Evolutionary conservation across 1,139 yeast genomes (phyloP).

Genomic region (Pneumocystis carinii): DNA sequence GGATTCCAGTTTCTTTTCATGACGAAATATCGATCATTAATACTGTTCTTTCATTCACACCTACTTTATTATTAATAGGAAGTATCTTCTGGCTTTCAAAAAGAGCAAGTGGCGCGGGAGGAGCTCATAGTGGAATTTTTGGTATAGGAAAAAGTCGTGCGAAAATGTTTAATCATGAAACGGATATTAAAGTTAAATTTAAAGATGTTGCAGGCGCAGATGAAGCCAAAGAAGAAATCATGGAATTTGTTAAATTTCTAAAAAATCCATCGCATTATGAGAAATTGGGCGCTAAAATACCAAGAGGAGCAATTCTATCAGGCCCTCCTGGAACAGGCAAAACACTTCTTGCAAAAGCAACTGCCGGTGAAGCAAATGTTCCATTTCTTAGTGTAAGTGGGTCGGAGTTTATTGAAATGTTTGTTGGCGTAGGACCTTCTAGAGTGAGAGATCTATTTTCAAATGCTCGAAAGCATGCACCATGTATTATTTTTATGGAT

Average conservation of each 20-base stretch:
- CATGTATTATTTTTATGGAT: constrained; percentile 85
- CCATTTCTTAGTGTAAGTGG: constrained; percentile 92
- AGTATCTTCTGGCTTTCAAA: constrained; percentile 63
- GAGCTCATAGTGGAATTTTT: constrained; percentile 41
- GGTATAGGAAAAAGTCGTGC: constrained; percentile 32
- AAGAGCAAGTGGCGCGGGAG: constrained; percentile 39
- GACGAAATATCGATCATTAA: constrained; percentile 52
- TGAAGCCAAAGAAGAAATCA: constrained; percentile 94
- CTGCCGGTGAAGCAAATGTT: constrained; percentile 97
- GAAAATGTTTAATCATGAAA: constrained; percentile 78
- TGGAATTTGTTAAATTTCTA: constrained; percentile 90
- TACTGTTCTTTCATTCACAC: constrained; percentile 58
- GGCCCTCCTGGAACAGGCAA: constrained; percentile 99
- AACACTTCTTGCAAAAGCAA: constrained; percentile 90
- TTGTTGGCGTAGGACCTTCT: constrained; percentile 97
- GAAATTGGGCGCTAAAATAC: constrained; percentile 86
- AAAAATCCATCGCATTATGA: constrained; percentile 83
- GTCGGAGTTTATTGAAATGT: constrained; percentile 97
- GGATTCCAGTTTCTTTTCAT: constrained; percentile 72
- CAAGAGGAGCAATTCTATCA: constrained; percentile 90
- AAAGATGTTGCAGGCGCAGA: constrained; percentile 94
- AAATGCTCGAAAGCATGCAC: constrained; percentile 85
- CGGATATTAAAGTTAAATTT: constrained; percentile 75
- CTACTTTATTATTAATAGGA: constrained; percentile 71
- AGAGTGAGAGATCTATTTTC: constrained; percentile 89